Conservation (phyloP, 2,329 filamentous ascomycete species). For the Paecilomyces fulvus region DNA sequence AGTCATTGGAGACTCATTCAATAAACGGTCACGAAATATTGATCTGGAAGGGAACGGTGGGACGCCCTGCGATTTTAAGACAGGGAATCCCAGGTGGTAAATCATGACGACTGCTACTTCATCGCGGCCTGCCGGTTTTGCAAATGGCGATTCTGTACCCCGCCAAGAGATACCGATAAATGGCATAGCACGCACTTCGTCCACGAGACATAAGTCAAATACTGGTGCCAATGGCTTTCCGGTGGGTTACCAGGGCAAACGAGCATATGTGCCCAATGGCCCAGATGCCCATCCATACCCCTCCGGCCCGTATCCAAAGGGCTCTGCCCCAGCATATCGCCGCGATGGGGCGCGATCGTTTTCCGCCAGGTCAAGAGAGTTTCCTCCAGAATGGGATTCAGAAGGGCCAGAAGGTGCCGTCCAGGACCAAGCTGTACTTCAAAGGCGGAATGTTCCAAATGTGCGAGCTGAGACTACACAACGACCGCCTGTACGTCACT, state of each 20-base stretch:
- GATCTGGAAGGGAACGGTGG: background rate
- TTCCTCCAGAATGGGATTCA: constrained; percentile 5
- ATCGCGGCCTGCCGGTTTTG: constrained; percentile 1
- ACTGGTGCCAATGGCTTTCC: background rate
- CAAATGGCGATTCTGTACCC: constrained; percentile 7
- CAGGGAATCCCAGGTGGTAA: background rate
- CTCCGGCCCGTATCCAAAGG: constrained; percentile 49
- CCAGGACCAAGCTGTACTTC: background rate
- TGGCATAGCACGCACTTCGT: constrained; percentile 13
- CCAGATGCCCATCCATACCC: constrained; percentile 55
- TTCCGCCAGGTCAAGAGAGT: constrained; percentile 14
- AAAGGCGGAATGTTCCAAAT: constrained; percentile 2
- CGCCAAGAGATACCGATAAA: constrained; percentile 9
- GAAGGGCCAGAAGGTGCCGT: constrained; percentile 1
- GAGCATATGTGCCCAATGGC: constrained; percentile 38
- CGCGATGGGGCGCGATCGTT: constrained; percentile 15
- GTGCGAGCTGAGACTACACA: background rate
- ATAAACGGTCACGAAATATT: background rate
- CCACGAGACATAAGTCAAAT: constrained; percentile 10
- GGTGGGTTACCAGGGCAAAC: constrained; percentile 7
- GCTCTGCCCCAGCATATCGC: constrained; percentile 18
- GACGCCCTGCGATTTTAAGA: background rate
- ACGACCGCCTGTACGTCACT: background rate
- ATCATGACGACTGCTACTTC: constrained; percentile 12
- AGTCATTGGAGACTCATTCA: background rate